Conservation (phyloP, 2,329 filamentous ascomycete genomes). For the Monilinia fructigena region DNA sequence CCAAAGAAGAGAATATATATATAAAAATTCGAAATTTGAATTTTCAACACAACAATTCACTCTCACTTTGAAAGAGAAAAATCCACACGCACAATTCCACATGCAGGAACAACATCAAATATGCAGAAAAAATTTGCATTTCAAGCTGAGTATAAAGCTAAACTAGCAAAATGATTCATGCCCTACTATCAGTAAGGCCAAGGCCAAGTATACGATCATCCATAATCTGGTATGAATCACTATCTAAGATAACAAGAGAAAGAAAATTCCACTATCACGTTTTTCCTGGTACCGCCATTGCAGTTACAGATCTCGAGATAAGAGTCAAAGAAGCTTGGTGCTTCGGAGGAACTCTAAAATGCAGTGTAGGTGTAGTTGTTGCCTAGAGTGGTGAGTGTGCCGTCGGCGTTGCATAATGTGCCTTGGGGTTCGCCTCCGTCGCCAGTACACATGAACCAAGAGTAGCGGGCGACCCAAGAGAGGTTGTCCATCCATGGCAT, state of each 20-base stretch:
- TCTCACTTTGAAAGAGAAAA: no score
- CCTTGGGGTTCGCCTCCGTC: slow-evolving; percentile 7
- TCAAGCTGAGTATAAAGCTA: not conserved
- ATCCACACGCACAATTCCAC: no score
- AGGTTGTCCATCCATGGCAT: slow-evolving; percentile 46
- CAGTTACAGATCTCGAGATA: not conserved
- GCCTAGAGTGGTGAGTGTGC: not conserved
- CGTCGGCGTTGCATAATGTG: slow-evolving; percentile 4
- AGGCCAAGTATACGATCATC: not conserved
- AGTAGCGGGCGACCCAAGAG: slow-evolving; percentile 22
- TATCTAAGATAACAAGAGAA: not conserved
- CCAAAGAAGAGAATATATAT: no score
- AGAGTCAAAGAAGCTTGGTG: not conserved
- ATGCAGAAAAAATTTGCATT: not conserved
- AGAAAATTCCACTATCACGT: not conserved
- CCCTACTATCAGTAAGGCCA: not conserved
- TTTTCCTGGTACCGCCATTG: not conserved
- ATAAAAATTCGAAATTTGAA: no score
- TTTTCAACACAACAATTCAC: no score
- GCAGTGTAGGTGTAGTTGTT: slow-evolving; percentile 5
- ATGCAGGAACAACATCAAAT: no score
- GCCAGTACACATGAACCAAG: slow-evolving; percentile 21
- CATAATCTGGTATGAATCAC: not conserved
- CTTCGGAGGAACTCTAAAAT: not conserved
- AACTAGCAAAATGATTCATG: not conserved